Percentiles rank a stretch among this genome's conserved stretches.
Evolutionary conservation across 2,329 filamentous ascomycete species (phyloP).

Genomic region (Ascochyta koolunga): DNA sequence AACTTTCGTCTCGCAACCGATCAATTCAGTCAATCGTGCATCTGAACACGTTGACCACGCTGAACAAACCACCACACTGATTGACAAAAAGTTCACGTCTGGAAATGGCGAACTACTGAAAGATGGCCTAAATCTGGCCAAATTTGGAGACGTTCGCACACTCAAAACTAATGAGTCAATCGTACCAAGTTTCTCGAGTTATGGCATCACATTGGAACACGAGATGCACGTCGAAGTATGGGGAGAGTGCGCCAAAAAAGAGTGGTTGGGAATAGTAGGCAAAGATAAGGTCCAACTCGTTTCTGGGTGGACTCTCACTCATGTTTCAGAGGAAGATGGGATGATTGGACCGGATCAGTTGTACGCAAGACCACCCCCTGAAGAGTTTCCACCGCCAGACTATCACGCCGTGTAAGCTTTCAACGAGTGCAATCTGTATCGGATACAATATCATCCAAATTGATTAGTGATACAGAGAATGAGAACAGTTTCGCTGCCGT

Average conservation of each 20-base stretch:
- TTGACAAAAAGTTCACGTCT: conserved; percentile 26
- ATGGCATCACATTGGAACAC: conserved; percentile 32
- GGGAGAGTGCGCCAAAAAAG: conserved; percentile 36
- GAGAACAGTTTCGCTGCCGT: too few relatives aligned
- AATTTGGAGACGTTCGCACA: conserved; percentile 16
- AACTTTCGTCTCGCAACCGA: conserved; percentile 23
- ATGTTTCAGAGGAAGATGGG: neutral
- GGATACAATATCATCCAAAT: too few relatives aligned
- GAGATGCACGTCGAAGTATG: conserved; percentile 32
- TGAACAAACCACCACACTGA: conserved; percentile 16
- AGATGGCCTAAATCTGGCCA: conserved; percentile 23
- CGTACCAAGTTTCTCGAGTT: conserved; percentile 34
- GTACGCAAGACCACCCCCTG: neutral
- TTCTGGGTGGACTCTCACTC: conserved; percentile 16
- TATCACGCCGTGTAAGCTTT: neutral
- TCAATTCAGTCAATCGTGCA: conserved; percentile 2
- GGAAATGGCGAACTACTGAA: conserved; percentile 21
- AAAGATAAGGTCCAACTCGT: conserved; percentile 27
- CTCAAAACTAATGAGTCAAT: conserved; percentile 7
- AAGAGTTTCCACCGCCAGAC: conserved; percentile 14
- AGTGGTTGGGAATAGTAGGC: conserved; percentile 24
- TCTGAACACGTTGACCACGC: conserved; percentile 14
- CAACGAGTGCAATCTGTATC: too few relatives aligned
- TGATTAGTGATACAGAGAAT: too few relatives aligned
- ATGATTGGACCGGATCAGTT: neutral